phyloP scores from a whole-genome alignment of 2,329 filamentous ascomycete genomes.

The Trichoderma harzianum region DNA sequence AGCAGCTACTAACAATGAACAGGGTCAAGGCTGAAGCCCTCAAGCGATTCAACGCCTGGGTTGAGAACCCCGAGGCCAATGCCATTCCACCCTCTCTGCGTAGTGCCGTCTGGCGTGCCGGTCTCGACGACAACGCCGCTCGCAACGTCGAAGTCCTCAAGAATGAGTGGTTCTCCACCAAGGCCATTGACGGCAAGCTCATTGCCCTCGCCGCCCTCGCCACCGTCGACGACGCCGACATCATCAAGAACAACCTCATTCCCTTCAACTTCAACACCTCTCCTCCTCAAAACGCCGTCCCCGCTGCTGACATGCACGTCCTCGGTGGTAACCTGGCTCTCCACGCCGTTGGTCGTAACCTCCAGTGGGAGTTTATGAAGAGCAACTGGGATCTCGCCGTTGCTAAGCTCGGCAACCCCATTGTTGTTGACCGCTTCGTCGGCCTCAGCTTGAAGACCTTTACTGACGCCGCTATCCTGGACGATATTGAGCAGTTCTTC shows the following conservation, averaged over 20 bases:
- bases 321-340: slow-evolving; percentile 68
- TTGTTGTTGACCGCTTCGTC: slow-evolving; percentile 86
- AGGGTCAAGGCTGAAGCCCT: slow-evolving; percentile 71
- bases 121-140: slow-evolving; percentile 66
- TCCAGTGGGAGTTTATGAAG: slow-evolving; percentile 84
- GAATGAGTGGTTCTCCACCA: slow-evolving; percentile 78
- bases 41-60: slow-evolving; percentile 77
- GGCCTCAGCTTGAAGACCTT: slow-evolving; percentile 76
- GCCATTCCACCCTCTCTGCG: slow-evolving; percentile 80
- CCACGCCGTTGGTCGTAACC: slow-evolving; percentile 69
- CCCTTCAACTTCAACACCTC: slow-evolving; percentile 74
- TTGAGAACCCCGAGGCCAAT: slow-evolving; percentile 61
- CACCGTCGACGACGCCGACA: slow-evolving; percentile 62
- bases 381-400: slow-evolving; percentile 74
- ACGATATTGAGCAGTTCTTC: slow-evolving; percentile 84
- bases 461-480: slow-evolving; percentile 62
- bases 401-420: slow-evolving; percentile 73
- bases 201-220: slow-evolving; percentile 76
- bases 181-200: slow-evolving; percentile 87
- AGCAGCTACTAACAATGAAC: slow-evolving; percentile 2
- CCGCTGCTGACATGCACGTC: slow-evolving; percentile 82
- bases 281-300: slow-evolving; percentile 61
- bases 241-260: slow-evolving; percentile 64
- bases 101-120: slow-evolving; percentile 74
- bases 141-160: slow-evolving; percentile 71